Evolutionary conservation across 2,329 filamentous ascomycete genomes (phyloP).

Genomic region (Thermothelomyces thermophilus): DNA sequence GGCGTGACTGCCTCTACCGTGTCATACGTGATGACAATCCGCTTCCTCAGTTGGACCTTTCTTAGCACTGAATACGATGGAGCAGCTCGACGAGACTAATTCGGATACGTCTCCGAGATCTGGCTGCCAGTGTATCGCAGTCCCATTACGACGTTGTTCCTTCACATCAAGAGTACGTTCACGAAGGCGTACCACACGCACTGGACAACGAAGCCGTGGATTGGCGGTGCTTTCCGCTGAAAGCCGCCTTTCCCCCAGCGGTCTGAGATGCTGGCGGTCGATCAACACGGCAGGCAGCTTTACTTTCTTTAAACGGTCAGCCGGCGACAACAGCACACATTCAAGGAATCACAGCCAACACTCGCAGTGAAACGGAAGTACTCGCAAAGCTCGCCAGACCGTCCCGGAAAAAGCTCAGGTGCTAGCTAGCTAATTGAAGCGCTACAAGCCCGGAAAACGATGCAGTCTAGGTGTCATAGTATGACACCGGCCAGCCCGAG

Average conservation of each 20-base stretch:
- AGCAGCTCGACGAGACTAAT: constrained; percentile 65
- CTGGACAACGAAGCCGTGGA: constrained; percentile 1
- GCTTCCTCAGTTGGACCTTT: constrained; percentile 53
- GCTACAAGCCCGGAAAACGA: constrained; percentile 65
- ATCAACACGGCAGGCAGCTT: not conserved
- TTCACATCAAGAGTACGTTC: constrained; percentile 47
- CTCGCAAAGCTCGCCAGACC: constrained; percentile 47
- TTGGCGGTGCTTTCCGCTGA: not conserved
- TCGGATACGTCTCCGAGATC: constrained; percentile 42
- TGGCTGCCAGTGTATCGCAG: constrained; percentile 57
- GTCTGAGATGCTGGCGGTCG: not conserved
- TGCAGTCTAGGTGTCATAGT: constrained; percentile 66
- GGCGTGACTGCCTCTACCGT: constrained; percentile 71
- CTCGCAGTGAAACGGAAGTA: not conserved
- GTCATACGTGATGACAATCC: constrained; percentile 66
- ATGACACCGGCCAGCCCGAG: constrained; percentile 43
- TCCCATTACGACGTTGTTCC: constrained; percentile 62
- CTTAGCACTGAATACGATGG: constrained; percentile 59
- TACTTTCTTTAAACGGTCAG: not conserved
- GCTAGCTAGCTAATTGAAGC: constrained; percentile 66
- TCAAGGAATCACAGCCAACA: not conserved
- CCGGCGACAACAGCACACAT: not conserved
- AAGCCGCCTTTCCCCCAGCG: not conserved
- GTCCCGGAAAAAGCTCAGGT: constrained; percentile 53
- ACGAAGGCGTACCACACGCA: constrained; percentile 4